Conservation (phyloP, 2,329 filamentous ascomycete genomes). For the Apiospora sp. region DNA sequence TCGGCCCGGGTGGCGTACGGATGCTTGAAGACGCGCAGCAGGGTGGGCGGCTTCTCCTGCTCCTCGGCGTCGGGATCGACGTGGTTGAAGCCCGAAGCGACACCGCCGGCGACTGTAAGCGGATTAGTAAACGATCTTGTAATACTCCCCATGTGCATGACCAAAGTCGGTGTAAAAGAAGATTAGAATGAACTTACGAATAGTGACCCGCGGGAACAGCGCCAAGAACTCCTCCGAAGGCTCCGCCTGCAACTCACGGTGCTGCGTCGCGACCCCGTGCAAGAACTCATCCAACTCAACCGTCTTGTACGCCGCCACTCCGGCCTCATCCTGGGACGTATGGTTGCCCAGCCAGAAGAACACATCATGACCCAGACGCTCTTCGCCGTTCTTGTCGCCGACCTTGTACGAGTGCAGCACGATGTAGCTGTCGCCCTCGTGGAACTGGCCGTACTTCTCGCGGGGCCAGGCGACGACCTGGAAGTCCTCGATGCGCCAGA, state of each 20-base stretch:
- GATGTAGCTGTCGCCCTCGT: conserved; percentile 74
- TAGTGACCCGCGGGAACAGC: conserved; percentile 67
- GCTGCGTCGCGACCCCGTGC: conserved; percentile 66
- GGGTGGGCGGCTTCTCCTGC: conserved; percentile 53
- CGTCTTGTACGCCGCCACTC: conserved; percentile 74
- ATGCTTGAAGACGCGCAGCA: conserved; percentile 71
- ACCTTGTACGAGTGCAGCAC: conserved; percentile 67
- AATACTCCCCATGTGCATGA: too few species aligned
- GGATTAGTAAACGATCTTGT: neutral
- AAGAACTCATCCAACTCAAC: conserved; percentile 75
- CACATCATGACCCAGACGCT: conserved; percentile 67
- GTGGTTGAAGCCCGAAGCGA: conserved; percentile 68
- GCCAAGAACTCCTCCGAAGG: conserved; percentile 67
- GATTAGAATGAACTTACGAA: conserved; percentile 42
- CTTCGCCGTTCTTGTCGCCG: conserved; percentile 47
- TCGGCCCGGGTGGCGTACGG: conserved; percentile 55
- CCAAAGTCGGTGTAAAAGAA: too few species aligned
- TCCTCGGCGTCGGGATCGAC: conserved; percentile 58
- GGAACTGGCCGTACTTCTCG: conserved; percentile 65
- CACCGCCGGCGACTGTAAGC: conserved; percentile 59
- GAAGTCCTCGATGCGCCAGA: conserved; percentile 75
- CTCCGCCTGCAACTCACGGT: conserved; percentile 68
- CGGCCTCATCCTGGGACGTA: conserved; percentile 73
- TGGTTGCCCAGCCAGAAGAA: conserved; percentile 75
- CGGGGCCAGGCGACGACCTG: conserved; percentile 68